phyloP scores from a whole-genome alignment of 345 rosid genomes.

The Laguncularia racemosa region DNA sequence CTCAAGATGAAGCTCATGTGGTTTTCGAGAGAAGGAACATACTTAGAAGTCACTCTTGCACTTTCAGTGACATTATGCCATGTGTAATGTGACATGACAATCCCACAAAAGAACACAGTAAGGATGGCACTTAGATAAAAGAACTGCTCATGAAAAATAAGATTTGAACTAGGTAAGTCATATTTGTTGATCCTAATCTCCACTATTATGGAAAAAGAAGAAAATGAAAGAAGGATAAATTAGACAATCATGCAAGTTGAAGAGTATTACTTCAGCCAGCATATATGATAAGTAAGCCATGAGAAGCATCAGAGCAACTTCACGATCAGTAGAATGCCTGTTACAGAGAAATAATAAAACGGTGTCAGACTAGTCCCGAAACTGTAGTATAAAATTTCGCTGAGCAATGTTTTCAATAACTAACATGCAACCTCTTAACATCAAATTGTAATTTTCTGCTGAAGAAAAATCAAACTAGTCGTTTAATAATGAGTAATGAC shows the following conservation, averaged over 20 bases:
- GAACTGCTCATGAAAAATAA: conserved; percentile 20
- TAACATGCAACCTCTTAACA: too few species aligned
- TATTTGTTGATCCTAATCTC: background rate
- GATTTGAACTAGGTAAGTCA: background rate
- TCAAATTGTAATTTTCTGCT: too few species aligned
- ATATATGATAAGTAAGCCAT: conserved; percentile 50
- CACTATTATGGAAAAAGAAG: background rate
- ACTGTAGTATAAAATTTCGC: background rate
- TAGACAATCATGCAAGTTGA: background rate
- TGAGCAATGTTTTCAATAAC: too few species aligned
- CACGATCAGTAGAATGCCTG: conserved; percentile 48
- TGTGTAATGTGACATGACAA: conserved; percentile 48
- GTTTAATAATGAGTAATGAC: too few species aligned
- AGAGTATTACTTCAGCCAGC: conserved; percentile 30
- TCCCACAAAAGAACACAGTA: conserved; percentile 48
- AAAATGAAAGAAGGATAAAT: background rate
- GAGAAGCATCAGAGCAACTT: conserved; percentile 42
- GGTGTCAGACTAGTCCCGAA: background rate
- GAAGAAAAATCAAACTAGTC: too few species aligned
- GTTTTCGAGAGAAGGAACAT: conserved; percentile 2
- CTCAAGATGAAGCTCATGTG: too few species aligned
- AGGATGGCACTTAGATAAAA: conserved; percentile 42
- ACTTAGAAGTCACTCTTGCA: conserved; percentile 43
- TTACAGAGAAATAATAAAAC: conserved; percentile 2
- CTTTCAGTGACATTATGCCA: conserved; percentile 49